Evolutionary conservation across 2,329 filamentous ascomycete species (phyloP).

Genomic region (Fusarium equiseti): DNA sequence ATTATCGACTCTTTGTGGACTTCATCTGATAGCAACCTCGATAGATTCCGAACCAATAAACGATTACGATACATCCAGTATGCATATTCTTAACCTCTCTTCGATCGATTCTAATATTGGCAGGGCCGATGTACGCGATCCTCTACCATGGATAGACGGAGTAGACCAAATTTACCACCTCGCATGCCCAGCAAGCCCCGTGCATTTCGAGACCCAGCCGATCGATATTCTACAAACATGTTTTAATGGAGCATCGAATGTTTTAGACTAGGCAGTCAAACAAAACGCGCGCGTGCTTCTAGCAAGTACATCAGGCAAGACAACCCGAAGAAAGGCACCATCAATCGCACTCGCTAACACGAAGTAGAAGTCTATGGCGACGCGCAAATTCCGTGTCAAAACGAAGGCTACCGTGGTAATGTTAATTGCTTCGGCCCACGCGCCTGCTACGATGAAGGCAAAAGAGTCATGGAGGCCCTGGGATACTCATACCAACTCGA

Average conservation of each 20-base stretch:
- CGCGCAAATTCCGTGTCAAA: conserved; percentile 9
- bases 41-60: conserved; percentile 11
- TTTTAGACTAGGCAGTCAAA: conserved; percentile 33
- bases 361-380: conserved; percentile 36
- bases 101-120: not conserved
- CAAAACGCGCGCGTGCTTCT: conserved; percentile 34
- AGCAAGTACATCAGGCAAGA: conserved; percentile 35
- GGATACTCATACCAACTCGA: conserved; percentile 47
- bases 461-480: conserved; percentile 55
- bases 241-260: conserved; percentile 33
- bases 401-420: conserved; percentile 54
- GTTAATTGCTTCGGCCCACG: conserved; percentile 57
- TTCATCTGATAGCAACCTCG: conserved; percentile 25
- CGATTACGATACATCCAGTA: conserved; percentile 32
- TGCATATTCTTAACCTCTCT: no score
- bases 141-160: conserved; percentile 23
- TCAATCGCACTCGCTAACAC: not conserved
- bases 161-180: conserved; percentile 41
- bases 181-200: conserved; percentile 34
- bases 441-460: conserved; percentile 58
- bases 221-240: conserved; percentile 42
- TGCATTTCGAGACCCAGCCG: conserved; percentile 32
- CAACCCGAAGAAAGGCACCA: rapidly evolving
- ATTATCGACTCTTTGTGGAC: conserved; percentile 40
- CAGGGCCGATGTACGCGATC: conserved; percentile 35